Conservation (phyloP, 768 basidiomycete genomes). For the Mycena filopes region DNA sequence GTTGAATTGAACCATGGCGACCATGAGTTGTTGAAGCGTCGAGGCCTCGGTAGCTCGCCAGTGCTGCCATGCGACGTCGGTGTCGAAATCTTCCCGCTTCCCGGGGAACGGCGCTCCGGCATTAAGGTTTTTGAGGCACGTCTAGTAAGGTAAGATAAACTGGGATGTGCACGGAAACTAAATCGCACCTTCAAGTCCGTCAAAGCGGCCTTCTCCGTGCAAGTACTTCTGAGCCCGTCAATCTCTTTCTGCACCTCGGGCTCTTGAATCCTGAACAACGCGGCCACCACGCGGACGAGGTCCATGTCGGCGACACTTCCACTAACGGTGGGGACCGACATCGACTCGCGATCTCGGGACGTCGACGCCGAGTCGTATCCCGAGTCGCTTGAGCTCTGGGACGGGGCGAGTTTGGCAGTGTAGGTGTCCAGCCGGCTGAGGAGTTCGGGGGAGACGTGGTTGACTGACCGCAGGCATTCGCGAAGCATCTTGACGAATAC, state of each 20-base stretch:
- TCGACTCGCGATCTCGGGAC: conserved; percentile 66
- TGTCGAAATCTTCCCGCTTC: conserved; percentile 86
- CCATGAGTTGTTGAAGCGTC: conserved; percentile 87
- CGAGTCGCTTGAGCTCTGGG: conserved; percentile 68
- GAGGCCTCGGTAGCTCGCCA: conserved; percentile 88
- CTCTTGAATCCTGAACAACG: conserved; percentile 80
- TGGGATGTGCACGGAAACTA: neutral
- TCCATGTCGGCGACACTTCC: conserved; percentile 78
- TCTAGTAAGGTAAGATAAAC: conserved; percentile 56
- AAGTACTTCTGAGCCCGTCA: conserved; percentile 68
- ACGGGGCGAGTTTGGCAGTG: conserved; percentile 79
- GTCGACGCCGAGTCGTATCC: conserved; percentile 73
- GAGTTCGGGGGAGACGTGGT: conserved; percentile 87
- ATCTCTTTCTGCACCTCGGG: conserved; percentile 78
- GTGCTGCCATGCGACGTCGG: conserved; percentile 82
- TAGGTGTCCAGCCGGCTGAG: conserved; percentile 86
- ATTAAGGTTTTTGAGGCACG: conserved; percentile 91
- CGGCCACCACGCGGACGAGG: conserved; percentile 74
- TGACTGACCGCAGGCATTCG: conserved; percentile 78
- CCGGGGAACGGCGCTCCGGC: conserved; percentile 87
- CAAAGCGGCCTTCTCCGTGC: conserved; percentile 89
- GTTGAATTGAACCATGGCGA: conserved; percentile 86
- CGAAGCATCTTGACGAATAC: conserved; percentile 88
- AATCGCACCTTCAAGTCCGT: conserved; percentile 81
- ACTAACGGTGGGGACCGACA: conserved; percentile 49